Conservation (phyloP, 371 early-diverging fungal genomes). For the Rhizomucor miehei region DNA sequence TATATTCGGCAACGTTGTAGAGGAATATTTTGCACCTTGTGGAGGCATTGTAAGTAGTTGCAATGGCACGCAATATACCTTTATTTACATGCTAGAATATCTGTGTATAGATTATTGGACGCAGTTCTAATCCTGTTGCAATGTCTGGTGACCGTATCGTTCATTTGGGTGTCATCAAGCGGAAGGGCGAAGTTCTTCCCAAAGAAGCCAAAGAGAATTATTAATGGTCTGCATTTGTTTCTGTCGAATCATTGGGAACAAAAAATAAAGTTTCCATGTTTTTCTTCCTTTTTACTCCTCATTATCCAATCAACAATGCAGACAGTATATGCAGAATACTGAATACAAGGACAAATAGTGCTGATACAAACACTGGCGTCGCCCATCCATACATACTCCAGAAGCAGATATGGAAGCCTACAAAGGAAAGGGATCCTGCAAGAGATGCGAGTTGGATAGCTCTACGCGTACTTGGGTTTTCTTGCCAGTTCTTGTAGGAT, state of each 20-base stretch:
- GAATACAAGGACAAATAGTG: too few relatives aligned
- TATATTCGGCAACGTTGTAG: slow-evolving; percentile 90
- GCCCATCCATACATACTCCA: too few relatives aligned
- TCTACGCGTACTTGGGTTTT: too few relatives aligned
- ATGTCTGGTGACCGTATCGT: slow-evolving; percentile 78
- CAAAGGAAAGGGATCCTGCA: too few relatives aligned
- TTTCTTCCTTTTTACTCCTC: too few relatives aligned
- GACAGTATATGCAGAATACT: too few relatives aligned
- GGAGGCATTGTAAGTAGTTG: slow-evolving; percentile 69
- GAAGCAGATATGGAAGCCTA: too few relatives aligned
- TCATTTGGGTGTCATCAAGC: slow-evolving; percentile 77
- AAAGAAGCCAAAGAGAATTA: slow-evolving; percentile 65
- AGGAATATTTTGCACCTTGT: slow-evolving; percentile 84
- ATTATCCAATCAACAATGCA: too few relatives aligned
- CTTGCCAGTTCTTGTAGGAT: too few relatives aligned
- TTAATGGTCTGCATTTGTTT: slow-evolving; percentile 8
- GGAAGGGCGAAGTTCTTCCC: slow-evolving; percentile 41
- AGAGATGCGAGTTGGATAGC: too few relatives aligned
- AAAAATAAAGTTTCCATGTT: background rate
- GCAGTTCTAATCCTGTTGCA: slow-evolving; percentile 72
- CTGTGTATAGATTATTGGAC: slow-evolving; percentile 34
- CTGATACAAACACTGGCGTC: too few relatives aligned
- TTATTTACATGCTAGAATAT: background rate
- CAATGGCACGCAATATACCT: slow-evolving; percentile 23
- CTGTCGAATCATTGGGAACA: background rate